Evolutionary conservation across 176 grass and related monocot genomes (phyloP).

Genomic region (Aechmea fasciata): DNA sequence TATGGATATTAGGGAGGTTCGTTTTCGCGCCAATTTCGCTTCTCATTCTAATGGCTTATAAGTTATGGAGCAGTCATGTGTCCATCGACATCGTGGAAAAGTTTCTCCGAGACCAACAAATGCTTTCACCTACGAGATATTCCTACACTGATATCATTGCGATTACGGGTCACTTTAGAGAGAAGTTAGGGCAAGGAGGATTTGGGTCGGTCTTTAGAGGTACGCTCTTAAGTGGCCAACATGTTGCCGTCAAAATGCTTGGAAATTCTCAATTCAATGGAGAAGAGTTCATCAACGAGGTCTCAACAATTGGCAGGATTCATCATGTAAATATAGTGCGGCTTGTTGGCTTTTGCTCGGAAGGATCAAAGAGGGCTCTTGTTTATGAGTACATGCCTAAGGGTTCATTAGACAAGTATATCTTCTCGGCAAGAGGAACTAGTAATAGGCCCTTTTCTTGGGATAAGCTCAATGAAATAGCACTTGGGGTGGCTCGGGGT

Average conservation of each 20-base stretch:
- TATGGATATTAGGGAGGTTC: neutral
- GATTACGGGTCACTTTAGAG: conserved; percentile 30
- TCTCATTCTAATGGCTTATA: conserved; percentile 10
- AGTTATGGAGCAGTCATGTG: conserved; percentile 3
- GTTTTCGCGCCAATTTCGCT: neutral
- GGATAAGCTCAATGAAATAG: conserved; percentile 35
- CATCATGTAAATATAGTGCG: conserved; percentile 22
- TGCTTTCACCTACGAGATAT: conserved; percentile 23
- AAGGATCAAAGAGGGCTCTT: conserved; percentile 16
- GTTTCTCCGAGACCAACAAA: conserved; percentile 29
- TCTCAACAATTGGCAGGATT: conserved; percentile 12
- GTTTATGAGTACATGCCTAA: conserved; percentile 34
- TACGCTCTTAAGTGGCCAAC: neutral
- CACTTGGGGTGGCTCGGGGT: conserved; percentile 33
- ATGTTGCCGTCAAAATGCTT: conserved; percentile 19
- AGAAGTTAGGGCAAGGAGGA: conserved; percentile 48
- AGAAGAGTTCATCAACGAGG: conserved; percentile 26
- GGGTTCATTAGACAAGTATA: conserved; percentile 50
- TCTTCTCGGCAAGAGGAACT: conserved; percentile 19
- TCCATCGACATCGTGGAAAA: conserved; percentile 18
- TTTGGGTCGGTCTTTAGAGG: conserved; percentile 43
- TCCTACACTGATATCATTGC: conserved; percentile 33
- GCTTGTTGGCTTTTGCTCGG: conserved; percentile 21
- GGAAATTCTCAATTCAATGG: conserved; percentile 18
- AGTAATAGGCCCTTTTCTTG: conserved; percentile 5